Base-by-base conservation (phyloP, 1,284 basidiomycete species). In the Cryptococcus neoformans region DNA sequence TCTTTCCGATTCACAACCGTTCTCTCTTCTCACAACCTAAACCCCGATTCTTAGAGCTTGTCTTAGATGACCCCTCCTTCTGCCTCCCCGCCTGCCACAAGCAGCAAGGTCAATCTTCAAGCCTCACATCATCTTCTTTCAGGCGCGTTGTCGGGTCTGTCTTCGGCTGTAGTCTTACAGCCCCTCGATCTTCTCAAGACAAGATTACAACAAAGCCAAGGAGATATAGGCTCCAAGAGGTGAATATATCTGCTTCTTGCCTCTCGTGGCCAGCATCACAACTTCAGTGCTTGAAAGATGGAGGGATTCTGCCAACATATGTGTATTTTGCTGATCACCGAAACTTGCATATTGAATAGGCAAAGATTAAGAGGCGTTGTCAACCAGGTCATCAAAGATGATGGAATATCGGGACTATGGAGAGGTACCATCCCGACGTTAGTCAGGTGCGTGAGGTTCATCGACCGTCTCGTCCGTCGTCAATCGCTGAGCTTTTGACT, bases 151-250 rank as follows among this genome's bases (percentile, higher is more conserved):
- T 75, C 72, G 2, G 78, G 78, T 4, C 65, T 79, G 10, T 74
- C 75, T 0, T 73, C 68, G 0, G 72, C 77, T 0, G 66, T 79
- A 8, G 67, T 66, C 5, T 65, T 79, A 2, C 78, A 79, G 61
- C 78, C 78, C 1, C 64, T 94, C 63, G 92, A 94, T 76, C 80
- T 94, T 37, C 77, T 95, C 67, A 94, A 94, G 78, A 95, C 92
- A 16, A 83, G 91, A 44, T 72, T 93, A 60, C 90, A 94, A 73
- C 89, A 93, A 75, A 72, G 64, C 12, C 65, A 69, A 47, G 64
- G 60, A 36, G 66, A 58, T 34, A 58, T 28, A 36, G 46, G 37
- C n/a, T 6, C 34, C 14, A 53, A 50, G 34, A 44, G 54, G 54
- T 55, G n/a, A 51, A 44, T 42, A n/a, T 17, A 11, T 34, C 11